A percentile compares a stretch with the other conserved stretches of the same genome.
phyloP scores from a whole-genome alignment of 371 early-diverging fungal genomes.

The Actinomucor elegans region DNA sequence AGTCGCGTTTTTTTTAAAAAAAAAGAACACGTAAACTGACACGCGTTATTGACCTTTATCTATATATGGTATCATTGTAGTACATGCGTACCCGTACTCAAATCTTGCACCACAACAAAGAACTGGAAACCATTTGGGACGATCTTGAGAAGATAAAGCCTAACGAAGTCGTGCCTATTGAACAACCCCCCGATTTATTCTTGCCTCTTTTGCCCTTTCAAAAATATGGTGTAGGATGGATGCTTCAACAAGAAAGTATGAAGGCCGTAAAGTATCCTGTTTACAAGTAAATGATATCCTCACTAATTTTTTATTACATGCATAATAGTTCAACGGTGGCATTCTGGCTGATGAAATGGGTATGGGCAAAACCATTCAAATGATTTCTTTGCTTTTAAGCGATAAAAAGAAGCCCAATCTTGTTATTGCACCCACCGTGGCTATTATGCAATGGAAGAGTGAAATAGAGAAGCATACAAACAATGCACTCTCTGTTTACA shows the following conservation, averaged over 20 bases:
- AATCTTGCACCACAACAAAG: conserved; percentile 58
- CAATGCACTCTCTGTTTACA: conserved; percentile 57
- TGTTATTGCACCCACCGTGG: conserved; percentile 88
- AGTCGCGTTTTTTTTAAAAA: background rate
- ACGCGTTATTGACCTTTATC: conserved; percentile 1
- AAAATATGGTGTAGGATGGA: conserved; percentile 83
- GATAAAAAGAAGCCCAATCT: conserved; percentile 75
- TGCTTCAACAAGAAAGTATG: conserved; percentile 70
- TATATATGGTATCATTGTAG: conserved; percentile 6
- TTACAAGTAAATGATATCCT: background rate
- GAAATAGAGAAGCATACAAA: conserved; percentile 79
- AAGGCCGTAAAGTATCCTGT: conserved; percentile 31
- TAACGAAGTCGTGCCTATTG: conserved; percentile 37
- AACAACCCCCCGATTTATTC: conserved; percentile 71
- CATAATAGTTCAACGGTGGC: conserved; percentile 73
- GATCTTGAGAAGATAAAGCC: conserved; percentile 42
- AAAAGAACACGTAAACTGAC: background rate
- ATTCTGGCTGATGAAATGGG: conserved; percentile 95
- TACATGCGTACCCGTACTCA: conserved; percentile 23
- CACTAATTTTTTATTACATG: background rate
- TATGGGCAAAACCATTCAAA: conserved; percentile 99
- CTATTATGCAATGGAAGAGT: conserved; percentile 86
- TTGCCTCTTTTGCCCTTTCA: conserved; percentile 91
- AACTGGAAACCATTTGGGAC: conserved; percentile 70
- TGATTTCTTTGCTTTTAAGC: conserved; percentile 80